phyloP scores from a whole-genome alignment of 2,329 filamentous ascomycete species.

The Trichoderma guizhouense region DNA sequence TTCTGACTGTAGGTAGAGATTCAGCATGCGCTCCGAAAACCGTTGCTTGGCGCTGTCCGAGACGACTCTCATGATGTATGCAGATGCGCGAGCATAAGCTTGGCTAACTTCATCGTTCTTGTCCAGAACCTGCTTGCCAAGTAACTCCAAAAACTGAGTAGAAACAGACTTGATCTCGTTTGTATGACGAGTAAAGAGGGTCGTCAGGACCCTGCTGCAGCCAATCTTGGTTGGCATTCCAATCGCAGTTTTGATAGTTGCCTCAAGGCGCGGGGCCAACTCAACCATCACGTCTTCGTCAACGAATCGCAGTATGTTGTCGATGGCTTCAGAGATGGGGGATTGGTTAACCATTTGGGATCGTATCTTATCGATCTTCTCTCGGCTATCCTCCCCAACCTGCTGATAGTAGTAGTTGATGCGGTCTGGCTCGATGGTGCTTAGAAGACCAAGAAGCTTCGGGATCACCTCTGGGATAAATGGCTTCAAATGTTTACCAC shows the following conservation, averaged over 20 bases:
- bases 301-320: constrained; percentile 79
- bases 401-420: constrained; percentile 93
- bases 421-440: constrained; percentile 81
- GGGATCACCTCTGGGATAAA: constrained; percentile 81
- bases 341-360: constrained; percentile 78
- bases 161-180: constrained; percentile 73
- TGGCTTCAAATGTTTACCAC: constrained; percentile 71
- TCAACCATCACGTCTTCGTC: constrained; percentile 74
- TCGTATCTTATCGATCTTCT: constrained; percentile 85
- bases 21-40: constrained; percentile 54
- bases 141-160: constrained; percentile 69
- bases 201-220: constrained; percentile 79
- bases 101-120: constrained; percentile 91
- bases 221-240: constrained; percentile 94
- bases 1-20: constrained; percentile 77
- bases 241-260: constrained; percentile 78
- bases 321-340: constrained; percentile 88
- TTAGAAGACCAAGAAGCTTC: constrained; percentile 75
- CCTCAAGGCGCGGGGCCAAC: constrained; percentile 69
- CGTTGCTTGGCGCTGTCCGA: constrained; percentile 47
- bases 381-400: constrained; percentile 79
- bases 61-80: constrained; percentile 70
- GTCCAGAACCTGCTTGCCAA: constrained; percentile 81
- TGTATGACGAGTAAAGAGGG: constrained; percentile 75
- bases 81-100: constrained; percentile 80